phyloP scores from a whole-genome alignment of 1,284 basidiomycete species.

The Coniophora puteana region DNA sequence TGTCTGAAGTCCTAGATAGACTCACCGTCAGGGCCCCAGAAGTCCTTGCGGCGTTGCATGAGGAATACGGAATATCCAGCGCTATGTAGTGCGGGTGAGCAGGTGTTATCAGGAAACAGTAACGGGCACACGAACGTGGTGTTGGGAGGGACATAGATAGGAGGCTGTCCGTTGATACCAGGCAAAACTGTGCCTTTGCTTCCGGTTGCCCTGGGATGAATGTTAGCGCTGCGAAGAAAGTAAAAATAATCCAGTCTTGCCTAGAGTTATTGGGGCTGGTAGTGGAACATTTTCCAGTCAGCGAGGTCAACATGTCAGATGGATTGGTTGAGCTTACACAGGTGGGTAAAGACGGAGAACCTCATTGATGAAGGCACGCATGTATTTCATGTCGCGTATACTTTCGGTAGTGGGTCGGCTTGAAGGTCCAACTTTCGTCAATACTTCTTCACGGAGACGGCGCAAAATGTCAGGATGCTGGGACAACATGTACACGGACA shows the following conservation, averaged over 20 bases:
- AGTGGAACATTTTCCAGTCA: too few species aligned
- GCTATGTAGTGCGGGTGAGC: conserved; percentile 17
- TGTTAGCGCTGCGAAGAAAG: background rate
- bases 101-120: background rate
- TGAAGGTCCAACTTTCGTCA: conserved; percentile 39
- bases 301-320: too few species aligned
- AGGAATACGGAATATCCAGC: conserved; percentile 23
- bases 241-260: too few species aligned
- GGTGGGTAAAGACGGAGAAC: conserved; percentile 57
- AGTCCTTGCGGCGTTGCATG: conserved; percentile 32
- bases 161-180: conserved; percentile 15
- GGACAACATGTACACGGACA: conserved; percentile 50
- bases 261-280: too few species aligned
- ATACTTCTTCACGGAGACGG: conserved; percentile 50
- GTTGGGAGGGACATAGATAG: conserved; percentile 19
- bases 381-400: conserved; percentile 51
- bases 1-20: background rate
- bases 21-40: conserved; percentile 34
- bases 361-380: conserved; percentile 59
- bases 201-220: conserved; percentile 14
- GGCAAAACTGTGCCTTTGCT: conserved; percentile 18
- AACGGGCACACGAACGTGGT: conserved; percentile 11
- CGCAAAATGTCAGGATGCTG: conserved; percentile 41
- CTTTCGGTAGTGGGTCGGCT: conserved; percentile 47
- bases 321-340: conserved; percentile 41